A percentile compares a stretch with the other conserved stretches of the same genome.
Evolutionary conservation across 2,329 filamentous ascomycete genomes (phyloP).

Genomic region (Myriosclerotinia duriaeana): DNA sequence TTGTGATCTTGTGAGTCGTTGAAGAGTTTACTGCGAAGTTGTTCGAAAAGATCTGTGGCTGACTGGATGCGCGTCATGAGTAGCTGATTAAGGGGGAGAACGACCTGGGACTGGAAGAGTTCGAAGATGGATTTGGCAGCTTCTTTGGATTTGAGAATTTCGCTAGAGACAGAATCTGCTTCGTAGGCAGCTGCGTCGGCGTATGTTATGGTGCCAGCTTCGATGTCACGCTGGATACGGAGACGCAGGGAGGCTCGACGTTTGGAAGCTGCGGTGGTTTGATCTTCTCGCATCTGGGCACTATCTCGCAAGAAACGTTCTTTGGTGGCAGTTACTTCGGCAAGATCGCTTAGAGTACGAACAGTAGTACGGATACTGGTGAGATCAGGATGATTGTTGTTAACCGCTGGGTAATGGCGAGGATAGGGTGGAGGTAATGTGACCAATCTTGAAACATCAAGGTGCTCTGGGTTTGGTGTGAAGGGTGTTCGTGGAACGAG

Average conservation of each 20-base stretch:
- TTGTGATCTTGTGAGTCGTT: conserved; percentile 62
- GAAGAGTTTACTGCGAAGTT: conserved; percentile 70
- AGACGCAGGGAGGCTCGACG: conserved; percentile 64
- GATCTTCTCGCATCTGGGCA: conserved; percentile 59
- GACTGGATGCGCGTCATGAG: conserved; percentile 72
- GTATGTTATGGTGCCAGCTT: conserved; percentile 75
- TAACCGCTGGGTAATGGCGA: conserved; percentile 90
- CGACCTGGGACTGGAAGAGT: conserved; percentile 75
- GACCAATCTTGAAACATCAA: conserved; percentile 89
- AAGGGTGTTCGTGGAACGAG: conserved; percentile 43
- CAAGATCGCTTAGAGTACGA: conserved; percentile 69
- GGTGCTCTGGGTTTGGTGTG: conserved; percentile 52
- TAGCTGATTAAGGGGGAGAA: conserved; percentile 79
- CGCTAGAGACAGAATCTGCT: conserved; percentile 68
- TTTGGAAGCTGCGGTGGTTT: conserved; percentile 50
- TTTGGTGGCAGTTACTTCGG: conserved; percentile 69
- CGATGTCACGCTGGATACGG: conserved; percentile 77
- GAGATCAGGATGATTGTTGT: conserved; percentile 93
- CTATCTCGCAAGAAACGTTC: conserved; percentile 57
- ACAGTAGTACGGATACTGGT: conserved; percentile 72
- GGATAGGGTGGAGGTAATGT: conserved; percentile 93
- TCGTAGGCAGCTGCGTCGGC: conserved; percentile 81
- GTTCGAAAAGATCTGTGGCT: conserved; percentile 74
- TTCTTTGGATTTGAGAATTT: conserved; percentile 69
- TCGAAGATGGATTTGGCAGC: conserved; percentile 79